phyloP scores from a whole-genome alignment of 352 stramenopile genomes.

The Phytophthora cactorum region DNA sequence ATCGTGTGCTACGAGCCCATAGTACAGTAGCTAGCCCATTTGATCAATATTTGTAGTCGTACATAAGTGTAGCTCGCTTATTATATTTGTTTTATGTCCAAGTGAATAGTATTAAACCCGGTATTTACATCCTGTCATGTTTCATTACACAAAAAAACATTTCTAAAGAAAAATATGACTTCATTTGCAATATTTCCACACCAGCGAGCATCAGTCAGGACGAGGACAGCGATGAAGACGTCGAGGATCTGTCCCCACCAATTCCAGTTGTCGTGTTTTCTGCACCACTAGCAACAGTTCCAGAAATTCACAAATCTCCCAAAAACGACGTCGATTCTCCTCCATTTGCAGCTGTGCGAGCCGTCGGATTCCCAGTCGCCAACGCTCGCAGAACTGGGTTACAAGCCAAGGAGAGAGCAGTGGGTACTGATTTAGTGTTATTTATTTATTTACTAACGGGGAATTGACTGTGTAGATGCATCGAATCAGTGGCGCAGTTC shows the following conservation, averaged over 20 bases:
- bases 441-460: conserved; percentile 1
- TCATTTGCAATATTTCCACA: too few relatives aligned
- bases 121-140: too few relatives aligned
- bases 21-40: too few relatives aligned
- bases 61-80: too few relatives aligned
- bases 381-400: conserved; percentile 25
- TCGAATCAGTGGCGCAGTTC: conserved; percentile 17
- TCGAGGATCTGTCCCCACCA: conserved; percentile 7
- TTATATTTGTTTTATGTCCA: too few relatives aligned
- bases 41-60: too few relatives aligned
- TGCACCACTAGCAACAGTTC: conserved; percentile 12
- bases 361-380: conserved; percentile 23
- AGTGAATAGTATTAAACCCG: too few relatives aligned
- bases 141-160: too few relatives aligned
- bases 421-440: conserved; percentile 10
- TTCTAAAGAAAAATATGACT: too few relatives aligned
- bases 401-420: conserved; percentile 30
- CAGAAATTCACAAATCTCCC: conserved; percentile 10
- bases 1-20: too few relatives aligned
- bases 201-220: not conserved
- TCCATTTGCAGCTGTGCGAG: conserved; percentile 15
- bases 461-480: conserved; percentile 30
- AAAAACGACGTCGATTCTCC: not conserved
- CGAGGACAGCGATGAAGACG: conserved; percentile 13
- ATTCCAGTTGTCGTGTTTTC: conserved; percentile 20